Evolutionary conservation across 805 yeast genomes (phyloP), one percentile per base, ranked within the genome.

Genomic region (Teunomyces lycoperdinae): DNA sequence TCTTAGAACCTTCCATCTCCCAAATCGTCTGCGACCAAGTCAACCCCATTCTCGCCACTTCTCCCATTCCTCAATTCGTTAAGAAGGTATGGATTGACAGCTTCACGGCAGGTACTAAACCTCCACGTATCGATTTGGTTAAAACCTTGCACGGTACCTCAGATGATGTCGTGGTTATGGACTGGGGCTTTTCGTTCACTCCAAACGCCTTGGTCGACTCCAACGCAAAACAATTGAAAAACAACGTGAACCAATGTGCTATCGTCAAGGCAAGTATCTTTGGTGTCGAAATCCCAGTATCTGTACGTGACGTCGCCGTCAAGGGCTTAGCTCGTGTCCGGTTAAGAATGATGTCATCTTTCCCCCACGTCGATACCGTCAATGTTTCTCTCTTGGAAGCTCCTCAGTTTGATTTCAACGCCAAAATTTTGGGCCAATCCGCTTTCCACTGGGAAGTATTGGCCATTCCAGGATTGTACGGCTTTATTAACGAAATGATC

Each of bases 161-260:
- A 28, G 87, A 86, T 52, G 97, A 92, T 61, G 85, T 94, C 45
- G 95, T 92, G 9, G 97, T 95, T 45, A 94, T 94, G 97, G 99
- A 94, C 68, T 92, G 97, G 97, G 86, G 84, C 36, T 79, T 87
- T 39, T 87, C 97, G 1, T 89, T 91, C 72, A 86, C 89, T 26
- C 99, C 99, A n/a, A 89, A 89, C 67, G 87, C 90, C 34, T 67
- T 81, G 43, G 85, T 86, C 36, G 99, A 94, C 66, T 73, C 89
- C 57, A 89, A 89, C 47, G 82, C 84, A 26, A 88, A 92, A 60
- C 97, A 94, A 67, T 65, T 86, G 66, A 88, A 85, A 62, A 89
- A 84, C 64, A 83, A 82, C 56, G 91, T 90, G 38, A 90, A 91
- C 66, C 96, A 91, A 62, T 81, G 81, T 60, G 76, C 87, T 39